These are phyloP conservation scores for Aspergillus wentii DNA, from an alignment of 495 filamentous ascomycete species.

Conservation along the genomic window DNA sequence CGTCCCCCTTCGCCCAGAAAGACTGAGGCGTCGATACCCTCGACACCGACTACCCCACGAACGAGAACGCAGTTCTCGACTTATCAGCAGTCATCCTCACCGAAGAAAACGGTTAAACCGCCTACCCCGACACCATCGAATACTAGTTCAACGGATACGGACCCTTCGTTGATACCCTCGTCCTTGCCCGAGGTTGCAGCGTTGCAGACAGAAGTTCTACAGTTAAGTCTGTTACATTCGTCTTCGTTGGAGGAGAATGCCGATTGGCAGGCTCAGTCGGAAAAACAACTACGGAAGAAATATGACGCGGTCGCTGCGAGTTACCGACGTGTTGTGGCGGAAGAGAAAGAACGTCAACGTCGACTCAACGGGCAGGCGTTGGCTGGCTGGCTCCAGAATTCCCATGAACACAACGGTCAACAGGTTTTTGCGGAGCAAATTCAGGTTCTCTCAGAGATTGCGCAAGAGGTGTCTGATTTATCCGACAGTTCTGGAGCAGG, in stretches of 20 bases:
- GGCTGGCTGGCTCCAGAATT: constrained; percentile 32
- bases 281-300: constrained; percentile 28
- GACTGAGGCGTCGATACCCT: constrained; percentile 6
- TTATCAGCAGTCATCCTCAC: constrained; percentile 66
- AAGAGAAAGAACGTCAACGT: constrained; percentile 35
- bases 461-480: constrained; percentile 39
- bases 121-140: constrained; percentile 34
- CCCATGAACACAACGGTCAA: constrained; percentile 20
- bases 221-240: constrained; percentile 64
- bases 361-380: constrained; percentile 37
- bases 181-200: constrained; percentile 55
- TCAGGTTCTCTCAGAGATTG: constrained; percentile 35
- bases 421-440: constrained; percentile 35
- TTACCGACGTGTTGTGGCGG: constrained; percentile 26
- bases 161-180: constrained; percentile 21
- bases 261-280: constrained; percentile 32
- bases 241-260: constrained; percentile 24
- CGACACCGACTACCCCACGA: constrained; percentile 16
- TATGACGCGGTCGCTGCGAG: constrained; percentile 33
- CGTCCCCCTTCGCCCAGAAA: constrained; percentile 11
- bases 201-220: constrained; percentile 68
- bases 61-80: constrained; percentile 56
- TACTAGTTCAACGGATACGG: constrained; percentile 4
- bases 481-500: constrained; percentile 20
- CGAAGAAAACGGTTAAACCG: constrained; percentile 58